Percentiles rank a stretch among this genome's conserved stretches.
These are phyloP conservation scores for Zygosaccharomyces siamensis DNA, from an alignment of 805 yeast genomes.

Conservation along the genomic window DNA sequence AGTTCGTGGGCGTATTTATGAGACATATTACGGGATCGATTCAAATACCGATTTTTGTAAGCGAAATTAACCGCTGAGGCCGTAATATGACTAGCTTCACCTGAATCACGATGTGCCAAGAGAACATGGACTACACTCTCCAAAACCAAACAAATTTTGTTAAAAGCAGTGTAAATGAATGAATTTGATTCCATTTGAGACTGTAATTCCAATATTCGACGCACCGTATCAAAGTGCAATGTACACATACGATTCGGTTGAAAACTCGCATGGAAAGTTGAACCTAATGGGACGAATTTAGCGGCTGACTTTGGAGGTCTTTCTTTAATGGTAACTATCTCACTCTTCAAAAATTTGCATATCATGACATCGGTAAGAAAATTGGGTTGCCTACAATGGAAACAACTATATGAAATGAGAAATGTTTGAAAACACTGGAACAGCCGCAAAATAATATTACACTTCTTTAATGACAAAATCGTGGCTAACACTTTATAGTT, in stretches of 20 bases:
- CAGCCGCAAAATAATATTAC: slow-evolving; percentile 7
- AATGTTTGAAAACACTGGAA: slow-evolving; percentile 20
- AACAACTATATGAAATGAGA: slow-evolving; percentile 19
- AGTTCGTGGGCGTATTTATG: slow-evolving; percentile 12
- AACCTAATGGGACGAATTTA: slow-evolving; percentile 1
- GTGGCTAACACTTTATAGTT: slow-evolving; percentile 13
- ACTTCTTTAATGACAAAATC: neutral
- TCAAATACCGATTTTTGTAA: slow-evolving; percentile 7
- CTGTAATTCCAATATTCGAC: slow-evolving; percentile 9
- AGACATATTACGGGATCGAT: slow-evolving; percentile 7
- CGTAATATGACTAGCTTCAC: neutral
- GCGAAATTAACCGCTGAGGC: slow-evolving; percentile 4
- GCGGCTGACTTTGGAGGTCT: slow-evolving; percentile 9
- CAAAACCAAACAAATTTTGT: slow-evolving; percentile 8
- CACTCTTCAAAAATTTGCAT: slow-evolving; percentile 7
- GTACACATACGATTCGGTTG: slow-evolving; percentile 4
- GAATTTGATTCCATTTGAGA: neutral
- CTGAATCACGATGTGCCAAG: slow-evolving; percentile 5
- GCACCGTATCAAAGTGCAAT: slow-evolving; percentile 11
- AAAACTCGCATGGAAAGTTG: neutral
- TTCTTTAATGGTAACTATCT: slow-evolving; percentile 8
- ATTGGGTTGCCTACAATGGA: neutral
- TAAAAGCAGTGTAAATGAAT: neutral
- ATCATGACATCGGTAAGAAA: slow-evolving; percentile 8
- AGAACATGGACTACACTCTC: slow-evolving; percentile 11